Conservation (phyloP, 495 filamentous ascomycete species). For the Annulohypoxylon moriforme region DNA sequence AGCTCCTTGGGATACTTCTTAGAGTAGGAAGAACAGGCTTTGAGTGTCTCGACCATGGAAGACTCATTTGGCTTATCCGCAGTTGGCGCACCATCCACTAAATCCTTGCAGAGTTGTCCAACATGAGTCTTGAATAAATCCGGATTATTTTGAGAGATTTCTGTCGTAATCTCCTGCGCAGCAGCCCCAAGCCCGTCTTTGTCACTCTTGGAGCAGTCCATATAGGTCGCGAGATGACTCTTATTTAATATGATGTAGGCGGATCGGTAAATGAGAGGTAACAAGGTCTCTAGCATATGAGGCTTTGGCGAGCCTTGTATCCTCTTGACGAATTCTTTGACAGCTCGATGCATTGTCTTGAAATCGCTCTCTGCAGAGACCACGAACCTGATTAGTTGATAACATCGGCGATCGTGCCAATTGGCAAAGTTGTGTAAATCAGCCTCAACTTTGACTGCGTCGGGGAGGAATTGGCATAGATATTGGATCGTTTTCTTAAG, state of each 20-base stretch:
- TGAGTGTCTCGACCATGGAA: conserved; percentile 84
- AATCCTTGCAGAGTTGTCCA: conserved; percentile 86
- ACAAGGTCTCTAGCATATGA: conserved; percentile 78
- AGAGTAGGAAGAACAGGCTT: conserved; percentile 91
- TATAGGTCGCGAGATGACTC: conserved; percentile 90
- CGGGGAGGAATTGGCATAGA: conserved; percentile 78
- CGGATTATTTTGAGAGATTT: conserved; percentile 89
- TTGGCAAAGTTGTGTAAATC: conserved; percentile 94
- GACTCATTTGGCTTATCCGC: conserved; percentile 70
- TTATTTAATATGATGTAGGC: conserved; percentile 90
- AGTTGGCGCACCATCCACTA: conserved; percentile 83
- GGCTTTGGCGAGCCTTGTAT: conserved; percentile 66
- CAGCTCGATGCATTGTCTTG: conserved; percentile 85
- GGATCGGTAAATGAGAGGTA: conserved; percentile 84
- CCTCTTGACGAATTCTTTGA: conserved; percentile 88
- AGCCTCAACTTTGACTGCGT: conserved; percentile 69
- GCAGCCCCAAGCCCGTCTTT: conserved; percentile 78
- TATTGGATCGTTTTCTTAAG: conserved; percentile 75
- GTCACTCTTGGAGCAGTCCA: conserved; percentile 84
- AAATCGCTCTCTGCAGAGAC: conserved; percentile 91
- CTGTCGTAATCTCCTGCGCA: conserved; percentile 90
- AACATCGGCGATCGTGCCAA: conserved; percentile 87
- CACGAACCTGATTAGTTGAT: conserved; percentile 86
- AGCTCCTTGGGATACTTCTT: conserved; percentile 85
- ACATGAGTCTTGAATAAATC: conserved; percentile 92